Conservation (phyloP, 495 filamentous ascomycete species). For the Stereocaulon alpinum region DNA sequence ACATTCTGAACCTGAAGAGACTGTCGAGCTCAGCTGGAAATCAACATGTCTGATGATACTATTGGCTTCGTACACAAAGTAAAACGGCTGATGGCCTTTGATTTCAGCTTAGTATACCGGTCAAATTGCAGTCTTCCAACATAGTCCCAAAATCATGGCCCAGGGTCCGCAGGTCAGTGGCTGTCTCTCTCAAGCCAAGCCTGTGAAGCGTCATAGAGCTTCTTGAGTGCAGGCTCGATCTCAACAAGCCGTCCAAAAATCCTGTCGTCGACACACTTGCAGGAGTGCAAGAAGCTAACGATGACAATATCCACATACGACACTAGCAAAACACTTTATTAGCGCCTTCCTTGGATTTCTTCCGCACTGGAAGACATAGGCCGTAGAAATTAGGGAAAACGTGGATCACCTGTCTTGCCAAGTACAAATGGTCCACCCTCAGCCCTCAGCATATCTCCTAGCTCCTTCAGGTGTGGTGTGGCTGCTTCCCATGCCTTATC, state of each 20-base stretch:
- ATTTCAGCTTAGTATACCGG: too few relatives aligned
- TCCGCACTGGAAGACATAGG: too few relatives aligned
- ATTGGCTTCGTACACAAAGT: too few relatives aligned
- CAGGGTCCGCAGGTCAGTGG: background rate
- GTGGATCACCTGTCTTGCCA: conserved; percentile 23
- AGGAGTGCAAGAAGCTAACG: background rate
- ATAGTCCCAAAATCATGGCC: too few relatives aligned
- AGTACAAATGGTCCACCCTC: conserved; percentile 40
- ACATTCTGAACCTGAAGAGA: too few relatives aligned
- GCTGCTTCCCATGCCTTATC: conserved; percentile 31
- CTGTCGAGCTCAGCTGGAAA: too few relatives aligned
- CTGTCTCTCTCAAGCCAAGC: background rate
- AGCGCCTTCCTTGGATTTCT: background rate
- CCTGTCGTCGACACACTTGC: background rate
- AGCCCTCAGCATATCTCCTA: conserved; percentile 41
- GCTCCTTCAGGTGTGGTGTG: conserved; percentile 27
- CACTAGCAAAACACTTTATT: background rate
- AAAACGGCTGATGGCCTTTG: too few relatives aligned
- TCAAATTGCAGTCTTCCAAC: too few relatives aligned
- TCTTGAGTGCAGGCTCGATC: background rate
- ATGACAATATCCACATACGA: background rate
- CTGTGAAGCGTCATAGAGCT: background rate
- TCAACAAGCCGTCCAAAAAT: background rate
- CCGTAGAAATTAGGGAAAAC: background rate
- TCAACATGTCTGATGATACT: too few relatives aligned